Conservation (phyloP, 345 rosid species). For the Salix dunnii region DNA sequence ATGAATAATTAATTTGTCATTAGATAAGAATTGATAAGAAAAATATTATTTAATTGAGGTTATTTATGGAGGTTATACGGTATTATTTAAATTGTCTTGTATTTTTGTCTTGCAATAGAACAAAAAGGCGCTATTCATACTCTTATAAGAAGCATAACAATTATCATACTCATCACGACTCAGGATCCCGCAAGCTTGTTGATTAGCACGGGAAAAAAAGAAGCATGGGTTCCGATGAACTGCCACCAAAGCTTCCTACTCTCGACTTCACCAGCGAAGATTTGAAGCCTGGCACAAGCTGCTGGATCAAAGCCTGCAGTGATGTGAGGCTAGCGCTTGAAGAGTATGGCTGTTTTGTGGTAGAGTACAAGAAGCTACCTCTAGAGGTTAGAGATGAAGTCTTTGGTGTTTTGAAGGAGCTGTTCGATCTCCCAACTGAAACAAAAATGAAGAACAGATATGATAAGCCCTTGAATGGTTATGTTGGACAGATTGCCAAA, state of each 20-base stretch:
- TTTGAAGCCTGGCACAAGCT: slow-evolving; percentile 41
- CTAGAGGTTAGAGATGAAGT: slow-evolving; percentile 28
- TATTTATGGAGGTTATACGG: no score
- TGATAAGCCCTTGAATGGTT: slow-evolving; percentile 56
- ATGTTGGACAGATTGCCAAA: slow-evolving; percentile 55
- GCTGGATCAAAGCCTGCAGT: slow-evolving; percentile 37
- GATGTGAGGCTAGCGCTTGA: slow-evolving; percentile 55
- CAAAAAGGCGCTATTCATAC: no score
- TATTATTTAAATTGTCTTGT: no score
- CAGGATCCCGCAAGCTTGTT: no score
- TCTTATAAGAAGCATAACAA: no score
- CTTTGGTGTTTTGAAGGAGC: slow-evolving; percentile 39
- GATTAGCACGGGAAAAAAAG: no score
- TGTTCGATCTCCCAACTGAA: slow-evolving; percentile 57
- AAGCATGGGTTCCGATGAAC: slow-evolving; percentile 15
- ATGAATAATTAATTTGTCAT: no score
- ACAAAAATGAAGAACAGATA: slow-evolving; percentile 57
- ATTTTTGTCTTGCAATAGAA: no score
- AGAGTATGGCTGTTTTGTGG: slow-evolving; percentile 59
- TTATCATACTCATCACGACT: no score
- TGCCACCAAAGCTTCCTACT: slow-evolving; percentile 24
- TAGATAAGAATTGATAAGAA: no score
- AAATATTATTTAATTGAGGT: no score
- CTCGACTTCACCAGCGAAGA: slow-evolving; percentile 22
- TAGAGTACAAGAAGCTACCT: slow-evolving; percentile 34